Evolutionary conservation across 148 eudicot genomes (phyloP).

Genomic region (Arbutus unedo): DNA sequence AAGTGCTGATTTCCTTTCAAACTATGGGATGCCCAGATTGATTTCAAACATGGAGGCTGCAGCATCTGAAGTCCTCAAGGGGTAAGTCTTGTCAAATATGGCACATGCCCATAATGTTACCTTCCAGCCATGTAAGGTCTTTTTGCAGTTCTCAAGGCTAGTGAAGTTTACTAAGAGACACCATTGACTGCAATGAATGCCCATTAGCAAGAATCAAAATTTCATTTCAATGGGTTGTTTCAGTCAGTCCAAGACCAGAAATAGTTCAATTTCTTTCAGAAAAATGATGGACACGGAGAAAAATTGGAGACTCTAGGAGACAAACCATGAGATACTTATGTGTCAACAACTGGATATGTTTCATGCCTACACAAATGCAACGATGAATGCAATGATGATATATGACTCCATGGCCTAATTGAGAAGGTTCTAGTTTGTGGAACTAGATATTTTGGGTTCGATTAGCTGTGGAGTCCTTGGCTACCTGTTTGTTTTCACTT

Average conservation of each 20-base stretch:
- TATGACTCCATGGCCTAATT: not conserved
- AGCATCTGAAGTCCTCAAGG: slow-evolving; percentile 60
- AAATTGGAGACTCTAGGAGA: not conserved
- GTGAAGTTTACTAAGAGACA: not conserved
- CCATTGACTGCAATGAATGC: not conserved
- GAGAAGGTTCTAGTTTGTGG: not conserved
- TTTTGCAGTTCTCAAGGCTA: not conserved
- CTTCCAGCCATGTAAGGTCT: not conserved
- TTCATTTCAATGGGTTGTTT: not conserved
- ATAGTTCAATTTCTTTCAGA: not conserved
- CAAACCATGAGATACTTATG: not conserved
- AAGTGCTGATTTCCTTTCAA: slow-evolving; percentile 76
- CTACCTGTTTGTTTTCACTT: not conserved
- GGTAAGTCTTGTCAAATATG: slow-evolving; percentile 33
- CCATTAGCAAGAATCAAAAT: not conserved
- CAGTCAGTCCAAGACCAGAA: not conserved
- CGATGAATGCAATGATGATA: not conserved
- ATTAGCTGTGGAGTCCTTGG: not conserved
- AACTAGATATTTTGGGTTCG: not conserved
- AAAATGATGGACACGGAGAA: not conserved
- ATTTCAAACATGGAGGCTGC: slow-evolving; percentile 67
- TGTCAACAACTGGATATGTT: not conserved
- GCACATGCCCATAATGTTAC: not conserved
- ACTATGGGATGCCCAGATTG: slow-evolving; percentile 54
- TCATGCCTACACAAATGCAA: not conserved